These are phyloP conservation scores for Xylaria sp. DNA, from an alignment of 2,329 filamentous ascomycete genomes.

Conservation along the genomic window DNA sequence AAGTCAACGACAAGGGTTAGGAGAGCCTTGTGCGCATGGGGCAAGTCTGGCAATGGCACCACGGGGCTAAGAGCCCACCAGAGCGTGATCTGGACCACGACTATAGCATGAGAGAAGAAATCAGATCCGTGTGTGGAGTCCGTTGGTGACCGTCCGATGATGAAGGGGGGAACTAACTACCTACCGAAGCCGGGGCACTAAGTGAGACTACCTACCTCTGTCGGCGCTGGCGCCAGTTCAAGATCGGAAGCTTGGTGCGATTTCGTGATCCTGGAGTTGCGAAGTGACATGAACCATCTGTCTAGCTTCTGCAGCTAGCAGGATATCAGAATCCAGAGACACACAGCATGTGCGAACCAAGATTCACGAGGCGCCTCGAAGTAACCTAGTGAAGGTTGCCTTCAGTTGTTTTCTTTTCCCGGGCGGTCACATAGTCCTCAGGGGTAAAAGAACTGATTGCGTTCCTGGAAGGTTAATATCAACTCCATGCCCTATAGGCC, in stretches of 20 bases:
- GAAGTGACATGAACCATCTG: slow-evolving; percentile 22
- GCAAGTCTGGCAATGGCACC: slow-evolving; percentile 22
- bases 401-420: background rate
- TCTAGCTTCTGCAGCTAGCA: slow-evolving; percentile 17
- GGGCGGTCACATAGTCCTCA: slow-evolving; percentile 9
- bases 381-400: background rate
- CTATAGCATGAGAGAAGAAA: slow-evolving; percentile 18
- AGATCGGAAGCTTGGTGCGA: slow-evolving; percentile 5
- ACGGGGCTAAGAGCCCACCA: slow-evolving; percentile 25
- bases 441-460: slow-evolving; percentile 4
- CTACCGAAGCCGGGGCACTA: slow-evolving; percentile 35
- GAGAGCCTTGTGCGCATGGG: slow-evolving; percentile 37
- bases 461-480: slow-evolving; percentile 19
- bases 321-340: slow-evolving; percentile 3
- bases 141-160: slow-evolving; percentile 7
- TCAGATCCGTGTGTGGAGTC: slow-evolving; percentile 11
- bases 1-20: slow-evolving; percentile 40
- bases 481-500: slow-evolving; percentile 11
- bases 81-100: slow-evolving; percentile 40
- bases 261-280: slow-evolving; percentile 9
- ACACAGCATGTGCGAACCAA: slow-evolving; percentile 21
- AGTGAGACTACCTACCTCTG: slow-evolving; percentile 36
- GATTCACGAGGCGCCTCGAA: slow-evolving; percentile 27
- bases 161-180: slow-evolving; percentile 25
- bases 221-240: slow-evolving; percentile 23